These are phyloP conservation scores for Sporothrix brasiliensis DNA, from an alignment of 2,329 filamentous ascomycete species.

Conservation along the genomic window DNA sequence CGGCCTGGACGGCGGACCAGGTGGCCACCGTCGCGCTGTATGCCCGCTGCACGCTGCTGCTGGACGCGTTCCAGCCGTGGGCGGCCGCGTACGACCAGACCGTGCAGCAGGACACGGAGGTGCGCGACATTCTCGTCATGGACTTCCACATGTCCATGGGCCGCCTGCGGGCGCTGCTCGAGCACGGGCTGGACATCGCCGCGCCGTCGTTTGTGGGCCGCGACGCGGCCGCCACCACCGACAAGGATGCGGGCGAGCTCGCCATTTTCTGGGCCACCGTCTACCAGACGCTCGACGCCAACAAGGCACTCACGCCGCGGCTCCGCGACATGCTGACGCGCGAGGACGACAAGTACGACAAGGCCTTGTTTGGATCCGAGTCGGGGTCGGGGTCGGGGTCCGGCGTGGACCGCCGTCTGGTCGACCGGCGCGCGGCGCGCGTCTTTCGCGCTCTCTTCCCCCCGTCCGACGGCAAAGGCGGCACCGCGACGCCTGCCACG, in stretches of 20 bases:
- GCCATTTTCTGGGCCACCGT: conserved; percentile 31
- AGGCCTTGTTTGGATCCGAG: not conserved
- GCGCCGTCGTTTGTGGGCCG: conserved; percentile 20
- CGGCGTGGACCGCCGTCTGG: not conserved
- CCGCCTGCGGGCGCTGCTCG: conserved; percentile 29
- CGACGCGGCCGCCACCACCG: not conserved
- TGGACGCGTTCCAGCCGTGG: conserved; percentile 34
- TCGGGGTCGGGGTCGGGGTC: too few species aligned
- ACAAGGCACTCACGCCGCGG: conserved; percentile 30
- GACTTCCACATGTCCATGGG: conserved; percentile 32
- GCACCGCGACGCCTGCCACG: conserved; percentile 28
- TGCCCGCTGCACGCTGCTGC: conserved; percentile 26
- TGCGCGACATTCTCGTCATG: conserved; percentile 31
- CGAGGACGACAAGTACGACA: conserved; percentile 1
- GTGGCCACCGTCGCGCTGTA: conserved; percentile 30
- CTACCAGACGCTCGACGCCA: conserved; percentile 27
- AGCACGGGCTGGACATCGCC: conserved; percentile 26
- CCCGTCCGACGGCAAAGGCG: not conserved
- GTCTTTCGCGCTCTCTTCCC: conserved; percentile 34
- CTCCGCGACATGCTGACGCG: conserved; percentile 26
- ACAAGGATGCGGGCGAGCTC: conserved; percentile 18
- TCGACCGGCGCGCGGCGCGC: conserved; percentile 31
- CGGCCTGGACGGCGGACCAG: conserved; percentile 29
- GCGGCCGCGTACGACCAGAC: conserved; percentile 29
- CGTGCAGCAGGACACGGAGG: conserved; percentile 33